Evolutionary conservation across 1,139 yeast genomes (phyloP), one percentile per base, ranked within the genome.

Genomic region (Saccharomyces hybrid): DNA sequence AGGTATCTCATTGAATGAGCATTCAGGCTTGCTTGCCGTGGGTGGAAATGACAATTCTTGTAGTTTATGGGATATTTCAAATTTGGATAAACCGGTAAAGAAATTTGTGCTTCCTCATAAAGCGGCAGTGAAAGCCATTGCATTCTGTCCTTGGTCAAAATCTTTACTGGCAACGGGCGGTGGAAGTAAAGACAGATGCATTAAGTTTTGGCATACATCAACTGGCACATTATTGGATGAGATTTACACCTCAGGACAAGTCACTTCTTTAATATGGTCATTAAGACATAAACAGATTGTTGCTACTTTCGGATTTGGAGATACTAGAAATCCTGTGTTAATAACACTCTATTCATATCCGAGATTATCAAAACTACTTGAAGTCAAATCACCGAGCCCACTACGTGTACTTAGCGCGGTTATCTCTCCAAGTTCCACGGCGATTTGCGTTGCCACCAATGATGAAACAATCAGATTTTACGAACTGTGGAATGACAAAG

Each of bases 251-350:
- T 76, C 77, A 28, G 85, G 88, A 0, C 98, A 91, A 66, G 78
- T 91, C 7, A 89, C 97, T 0, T 80, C 93, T 0, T 69, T 91
- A 30, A 74, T 80, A 16, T 91, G 98, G 98, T 85, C 93, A 1
- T 71, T 69, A 31, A 75, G 75, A 50, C 75, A 76, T 54, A 80
- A 79, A 58, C 88, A 89, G 63, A 71, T 90, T 5, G 82, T 80
- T 9, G 95, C 86, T 0, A 86, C 96, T 0, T 89, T 83, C 73
- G 97, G 97, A 0, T 88, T 83, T 67, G 84, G 89, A 3, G 81
- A 79, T 52, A 65, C 72, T 1, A 76, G 72, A 3, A 72, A 73
- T 16, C 80, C 83, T 6, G 63, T 74, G 25, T 68, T 82, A 47
- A 64, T 86, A 14, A 72, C 80, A 3, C 80, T 84, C 0, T 88